Conservation (phyloP, 2,329 filamentous ascomycete species). For the Trichophyton equinum region DNA sequence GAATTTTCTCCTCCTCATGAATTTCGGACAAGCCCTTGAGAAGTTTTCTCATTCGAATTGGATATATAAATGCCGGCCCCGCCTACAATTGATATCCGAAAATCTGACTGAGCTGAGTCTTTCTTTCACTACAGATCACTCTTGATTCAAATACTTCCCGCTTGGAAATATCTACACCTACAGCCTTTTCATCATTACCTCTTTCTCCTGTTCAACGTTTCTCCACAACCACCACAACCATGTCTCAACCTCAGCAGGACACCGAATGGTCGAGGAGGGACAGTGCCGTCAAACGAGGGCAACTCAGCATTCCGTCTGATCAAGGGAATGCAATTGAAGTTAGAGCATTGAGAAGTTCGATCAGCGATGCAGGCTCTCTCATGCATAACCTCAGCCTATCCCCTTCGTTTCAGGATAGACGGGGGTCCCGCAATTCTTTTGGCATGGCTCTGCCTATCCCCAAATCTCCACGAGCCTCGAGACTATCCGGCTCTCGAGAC, state of each 20-base stretch:
- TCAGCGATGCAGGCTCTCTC: constrained; percentile 54
- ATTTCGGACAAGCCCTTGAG: not conserved
- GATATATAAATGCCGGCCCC: not conserved
- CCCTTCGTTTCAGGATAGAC: constrained; percentile 54
- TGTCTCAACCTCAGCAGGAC: constrained; percentile 6
- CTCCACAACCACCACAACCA: not conserved
- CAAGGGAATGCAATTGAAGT: constrained; percentile 51
- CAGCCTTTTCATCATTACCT: not conserved
- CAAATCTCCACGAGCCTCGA: constrained; percentile 54
- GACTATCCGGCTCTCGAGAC: constrained; percentile 49
- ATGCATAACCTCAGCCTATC: constrained; percentile 61
- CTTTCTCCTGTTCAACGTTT: not conserved
- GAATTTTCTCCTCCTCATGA: not conserved
- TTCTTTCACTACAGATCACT: not conserved
- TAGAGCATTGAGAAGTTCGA: constrained; percentile 53
- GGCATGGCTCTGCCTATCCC: constrained; percentile 62
- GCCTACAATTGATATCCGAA: not conserved
- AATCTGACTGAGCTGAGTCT: not conserved
- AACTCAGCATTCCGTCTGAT: constrained; percentile 34
- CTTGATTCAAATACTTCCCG: not conserved
- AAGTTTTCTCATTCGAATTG: not conserved
- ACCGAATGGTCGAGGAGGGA: constrained; percentile 5
- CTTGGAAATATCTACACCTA: not conserved
- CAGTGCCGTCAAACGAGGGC: constrained; percentile 8
- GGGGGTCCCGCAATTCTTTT: constrained; percentile 63